Evolutionary conservation across 257 asterid species (phyloP).

Genomic region (Verbena officinalis): DNA sequence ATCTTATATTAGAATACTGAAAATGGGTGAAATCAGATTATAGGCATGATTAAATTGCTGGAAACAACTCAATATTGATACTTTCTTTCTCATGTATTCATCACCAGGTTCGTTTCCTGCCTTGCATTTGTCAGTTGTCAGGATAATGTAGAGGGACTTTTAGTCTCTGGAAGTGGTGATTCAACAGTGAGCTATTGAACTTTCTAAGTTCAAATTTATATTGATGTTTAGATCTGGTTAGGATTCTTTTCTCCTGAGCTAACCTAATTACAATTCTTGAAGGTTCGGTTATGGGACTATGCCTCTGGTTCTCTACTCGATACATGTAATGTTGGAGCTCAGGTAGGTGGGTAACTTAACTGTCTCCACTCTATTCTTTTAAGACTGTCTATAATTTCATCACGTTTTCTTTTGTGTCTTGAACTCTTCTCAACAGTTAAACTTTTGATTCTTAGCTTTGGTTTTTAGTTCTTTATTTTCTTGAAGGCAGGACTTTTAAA

Average conservation of each 20-base stretch:
- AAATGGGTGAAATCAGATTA: too few relatives aligned
- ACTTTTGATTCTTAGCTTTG: conserved; percentile 3
- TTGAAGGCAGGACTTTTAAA: conserved; percentile 61
- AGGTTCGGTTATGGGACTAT: conserved; percentile 96
- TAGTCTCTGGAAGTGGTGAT: conserved; percentile 97
- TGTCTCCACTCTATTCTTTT: conserved; percentile 16
- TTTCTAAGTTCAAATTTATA: background rate
- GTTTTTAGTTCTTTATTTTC: conserved; percentile 32
- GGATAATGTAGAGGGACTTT: conserved; percentile 51
- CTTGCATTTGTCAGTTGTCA: conserved; percentile 59
- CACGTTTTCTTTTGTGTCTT: background rate
- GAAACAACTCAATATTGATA: conserved; percentile 4
- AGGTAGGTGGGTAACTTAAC: conserved; percentile 56
- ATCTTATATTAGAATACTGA: background rate
- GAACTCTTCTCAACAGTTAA: background rate
- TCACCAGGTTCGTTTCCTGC: conserved; percentile 81
- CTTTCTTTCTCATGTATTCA: conserved; percentile 24
- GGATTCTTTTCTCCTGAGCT: conserved; percentile 16
- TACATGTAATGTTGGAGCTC: conserved; percentile 66
- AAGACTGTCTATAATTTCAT: conserved; percentile 19
- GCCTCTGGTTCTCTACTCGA: conserved; percentile 82
- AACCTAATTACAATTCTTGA: conserved; percentile 28
- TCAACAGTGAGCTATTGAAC: conserved; percentile 76
- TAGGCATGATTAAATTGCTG: background rate
- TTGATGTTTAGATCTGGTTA: background rate